Base-by-base conservation (phyloP, 2,329 filamentous ascomycete species). In the Mycosphaerella sp. region DNA sequence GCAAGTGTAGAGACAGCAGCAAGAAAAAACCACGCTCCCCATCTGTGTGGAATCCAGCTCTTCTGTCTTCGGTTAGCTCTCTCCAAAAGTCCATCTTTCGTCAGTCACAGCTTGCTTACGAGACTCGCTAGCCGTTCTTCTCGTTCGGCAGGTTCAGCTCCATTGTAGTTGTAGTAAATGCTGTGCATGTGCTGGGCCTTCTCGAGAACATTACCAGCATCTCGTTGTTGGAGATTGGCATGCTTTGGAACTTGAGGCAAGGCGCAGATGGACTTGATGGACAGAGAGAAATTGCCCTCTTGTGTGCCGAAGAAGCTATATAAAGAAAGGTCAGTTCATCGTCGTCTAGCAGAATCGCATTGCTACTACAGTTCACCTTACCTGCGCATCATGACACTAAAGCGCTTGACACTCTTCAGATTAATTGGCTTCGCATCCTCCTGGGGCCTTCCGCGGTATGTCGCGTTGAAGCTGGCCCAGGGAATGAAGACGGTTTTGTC, bases 301-400 rank as follows among this genome's bases (percentile, higher is more conserved):
- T 91, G 87, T 0, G 78, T 72, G 7, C 84, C 87, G 61, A 91
- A 91, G 74, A 89, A 90, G 69, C 87, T 89, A 61, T 41, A 29
- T 29, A 4, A 29, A 29, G 26, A 6, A 39, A 42, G 14, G 38
- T 43, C 31, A 10, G 34, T 38, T 2, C 17, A 26, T 26, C 2
- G 17, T 56, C 36, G 55, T 40, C 51, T 26, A 12, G 21, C 11
- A 29, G 2, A 29, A 44, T 14, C 14, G 41, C 17, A 29, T 12
- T 29, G 29, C 32, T 44, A 12, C 14, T 26, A 34, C 6, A 40
- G 4, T 9, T 12, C 23, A 9, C 3, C 2, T 38, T 39, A 89
- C 87, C 88, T 93, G 67, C 89, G 75, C 77, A 87, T 86, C 88
- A 93, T 91, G 55, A 93, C 76, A 48, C 83, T 84, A 31, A 92